phyloP scores from a whole-genome alignment of 305 asterid species.

The Fraxinus sp. region DNA sequence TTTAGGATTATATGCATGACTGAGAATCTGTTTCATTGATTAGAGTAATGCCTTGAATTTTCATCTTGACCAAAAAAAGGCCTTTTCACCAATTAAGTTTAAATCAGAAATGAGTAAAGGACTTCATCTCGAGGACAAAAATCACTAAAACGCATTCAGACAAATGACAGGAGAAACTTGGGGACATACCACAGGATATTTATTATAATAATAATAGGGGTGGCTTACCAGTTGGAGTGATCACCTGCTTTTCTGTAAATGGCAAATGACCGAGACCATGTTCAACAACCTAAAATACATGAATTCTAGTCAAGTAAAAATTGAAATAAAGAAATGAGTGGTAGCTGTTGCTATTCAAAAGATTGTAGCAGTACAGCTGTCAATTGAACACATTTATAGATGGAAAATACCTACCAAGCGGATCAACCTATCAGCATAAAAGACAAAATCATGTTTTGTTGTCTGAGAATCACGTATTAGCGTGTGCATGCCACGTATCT shows the following conservation, averaged over 20 bases:
- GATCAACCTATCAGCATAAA: constrained; percentile 51
- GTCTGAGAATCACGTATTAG: constrained; percentile 54
- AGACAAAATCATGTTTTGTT: constrained; percentile 50
- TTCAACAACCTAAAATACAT: constrained; percentile 76
- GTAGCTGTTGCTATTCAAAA: background rate
- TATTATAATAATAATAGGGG: background rate
- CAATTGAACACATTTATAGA: background rate
- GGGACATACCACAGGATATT: constrained; percentile 10
- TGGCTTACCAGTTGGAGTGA: constrained; percentile 90
- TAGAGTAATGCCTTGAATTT: background rate
- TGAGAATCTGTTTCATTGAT: background rate
- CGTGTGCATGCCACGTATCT: constrained; percentile 65
- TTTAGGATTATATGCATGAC: background rate
- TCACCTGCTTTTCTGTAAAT: constrained; percentile 94
- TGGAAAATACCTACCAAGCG: constrained; percentile 41
- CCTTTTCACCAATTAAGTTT: background rate
- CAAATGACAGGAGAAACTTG: background rate
- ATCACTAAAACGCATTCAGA: background rate
- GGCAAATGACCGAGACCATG: constrained; percentile 99
- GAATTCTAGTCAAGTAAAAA: constrained; percentile 1
- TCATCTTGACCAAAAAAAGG: background rate
- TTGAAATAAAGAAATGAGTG: background rate
- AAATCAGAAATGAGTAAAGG: background rate
- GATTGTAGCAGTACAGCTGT: background rate
- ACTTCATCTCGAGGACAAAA: background rate